A percentile compares a stretch with the other conserved stretches of the same genome.
Evolutionary conservation across 2,329 filamentous ascomycete genomes (phyloP).

Genomic region (Neofusicoccum sp.): DNA sequence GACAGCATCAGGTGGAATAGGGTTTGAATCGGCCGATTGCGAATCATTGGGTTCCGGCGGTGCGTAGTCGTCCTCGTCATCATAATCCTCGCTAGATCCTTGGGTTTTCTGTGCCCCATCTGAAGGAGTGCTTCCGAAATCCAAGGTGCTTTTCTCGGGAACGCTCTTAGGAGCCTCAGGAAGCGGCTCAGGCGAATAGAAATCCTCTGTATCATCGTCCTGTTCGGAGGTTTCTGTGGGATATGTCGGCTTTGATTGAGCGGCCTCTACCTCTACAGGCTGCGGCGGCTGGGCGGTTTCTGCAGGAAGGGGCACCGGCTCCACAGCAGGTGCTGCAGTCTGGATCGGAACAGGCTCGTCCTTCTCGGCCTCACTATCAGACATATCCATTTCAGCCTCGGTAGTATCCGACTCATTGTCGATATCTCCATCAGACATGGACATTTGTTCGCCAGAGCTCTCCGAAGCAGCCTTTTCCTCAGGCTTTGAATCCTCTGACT

Average conservation of each 20-base stretch:
- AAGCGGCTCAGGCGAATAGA: slow-evolving; percentile 36
- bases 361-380: slow-evolving; percentile 20
- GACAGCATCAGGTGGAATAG: background rate
- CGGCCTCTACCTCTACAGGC: background rate
- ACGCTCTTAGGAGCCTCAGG: background rate
- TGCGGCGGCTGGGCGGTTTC: background rate
- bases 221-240: slow-evolving; percentile 2
- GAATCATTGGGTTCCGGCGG: slow-evolving; percentile 26
- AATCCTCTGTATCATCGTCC: slow-evolving; percentile 37
- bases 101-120: background rate
- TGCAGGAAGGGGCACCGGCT: background rate
- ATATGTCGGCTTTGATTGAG: background rate
- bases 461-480: background rate
- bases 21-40: slow-evolving; percentile 24
- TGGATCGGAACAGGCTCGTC: background rate
- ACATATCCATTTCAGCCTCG: slow-evolving; percentile 25
- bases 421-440: slow-evolving; percentile 9
- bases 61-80: slow-evolving; percentile 20
- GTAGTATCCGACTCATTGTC: slow-evolving; percentile 17
- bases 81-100: background rate
- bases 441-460: slow-evolving; percentile 7
- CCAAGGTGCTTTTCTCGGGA: background rate
- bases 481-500: background rate
- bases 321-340: background rate
- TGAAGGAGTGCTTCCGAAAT: background rate